These are phyloP conservation scores for Lecanicillium sp. DNA, from an alignment of 2,329 filamentous ascomycete genomes.

Conservation along the genomic window DNA sequence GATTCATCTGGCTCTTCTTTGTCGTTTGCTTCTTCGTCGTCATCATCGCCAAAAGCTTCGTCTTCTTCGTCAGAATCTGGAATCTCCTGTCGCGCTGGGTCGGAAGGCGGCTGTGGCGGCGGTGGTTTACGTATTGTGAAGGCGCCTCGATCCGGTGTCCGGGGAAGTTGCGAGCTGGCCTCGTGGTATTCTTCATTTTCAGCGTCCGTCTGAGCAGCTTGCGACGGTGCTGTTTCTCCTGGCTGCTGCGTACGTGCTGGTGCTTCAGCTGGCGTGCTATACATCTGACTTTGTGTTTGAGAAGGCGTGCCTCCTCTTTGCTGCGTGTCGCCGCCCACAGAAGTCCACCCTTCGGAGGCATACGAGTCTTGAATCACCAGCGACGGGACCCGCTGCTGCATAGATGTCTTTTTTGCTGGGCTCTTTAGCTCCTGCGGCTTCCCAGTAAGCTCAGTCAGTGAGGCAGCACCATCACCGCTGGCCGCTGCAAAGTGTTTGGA, in stretches of 20 bases:
- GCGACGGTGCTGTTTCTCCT: neutral
- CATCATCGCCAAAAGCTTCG: constrained; percentile 16
- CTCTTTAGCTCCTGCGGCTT: constrained; percentile 13
- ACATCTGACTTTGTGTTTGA: constrained; percentile 9
- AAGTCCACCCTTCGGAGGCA: constrained; percentile 26
- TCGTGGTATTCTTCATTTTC: constrained; percentile 1
- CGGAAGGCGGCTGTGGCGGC: constrained; percentile 1
- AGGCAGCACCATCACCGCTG: constrained; percentile 13
- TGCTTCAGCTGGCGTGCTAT: constrained; percentile 9
- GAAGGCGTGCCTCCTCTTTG: constrained; percentile 11
- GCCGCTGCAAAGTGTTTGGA: constrained; percentile 26
- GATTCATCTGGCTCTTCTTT: constrained; percentile 7
- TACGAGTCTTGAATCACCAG: constrained; percentile 40
- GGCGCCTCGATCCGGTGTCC: no score
- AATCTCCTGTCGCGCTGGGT: constrained; percentile 27
- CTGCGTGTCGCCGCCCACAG: constrained; percentile 15
- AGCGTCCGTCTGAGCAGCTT: neutral
- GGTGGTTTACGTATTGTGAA: no score
- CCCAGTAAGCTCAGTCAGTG: constrained; percentile 13
- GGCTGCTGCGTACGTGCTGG: neutral
- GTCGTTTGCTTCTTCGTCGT: constrained; percentile 6
- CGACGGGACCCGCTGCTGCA: constrained; percentile 15
- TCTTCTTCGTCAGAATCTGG: constrained; percentile 43
- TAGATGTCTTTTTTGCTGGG: constrained; percentile 5
- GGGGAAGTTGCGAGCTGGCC: constrained; percentile 2